phyloP scores from a whole-genome alignment of 495 filamentous ascomycete species.

The Staphylotrichum longicolle region DNA sequence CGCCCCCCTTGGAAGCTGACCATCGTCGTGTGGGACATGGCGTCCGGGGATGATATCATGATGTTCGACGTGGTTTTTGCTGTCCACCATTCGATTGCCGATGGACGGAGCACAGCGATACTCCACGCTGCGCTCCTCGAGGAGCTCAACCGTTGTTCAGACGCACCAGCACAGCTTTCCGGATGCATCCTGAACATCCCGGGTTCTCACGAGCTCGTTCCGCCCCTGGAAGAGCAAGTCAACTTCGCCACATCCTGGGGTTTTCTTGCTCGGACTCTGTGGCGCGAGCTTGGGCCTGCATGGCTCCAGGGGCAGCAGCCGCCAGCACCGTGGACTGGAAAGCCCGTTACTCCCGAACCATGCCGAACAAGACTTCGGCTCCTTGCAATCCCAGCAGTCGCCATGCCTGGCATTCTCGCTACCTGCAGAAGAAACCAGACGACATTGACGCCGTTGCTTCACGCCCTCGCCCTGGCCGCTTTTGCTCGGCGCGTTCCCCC shows the following conservation, averaged over 20 bases:
- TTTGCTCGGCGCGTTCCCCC: conserved; percentile 26
- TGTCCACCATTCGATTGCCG: conserved; percentile 36
- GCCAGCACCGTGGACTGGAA: conserved; percentile 30
- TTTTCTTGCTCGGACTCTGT: conserved; percentile 28
- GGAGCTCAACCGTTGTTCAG: conserved; percentile 22
- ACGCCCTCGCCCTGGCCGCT: conserved; percentile 30
- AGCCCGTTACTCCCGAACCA: conserved; percentile 26
- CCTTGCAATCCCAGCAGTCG: conserved; percentile 26
- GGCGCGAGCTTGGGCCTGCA: conserved; percentile 22
- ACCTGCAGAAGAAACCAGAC: conserved; percentile 31
- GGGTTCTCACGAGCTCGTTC: neutral
- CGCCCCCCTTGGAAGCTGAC: conserved; percentile 37
- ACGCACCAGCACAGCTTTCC: conserved; percentile 8
- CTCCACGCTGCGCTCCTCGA: conserved; percentile 37
- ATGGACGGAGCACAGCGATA: conserved; percentile 36
- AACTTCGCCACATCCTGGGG: conserved; percentile 29
- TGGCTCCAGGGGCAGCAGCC: conserved; percentile 19
- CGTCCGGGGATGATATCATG: neutral
- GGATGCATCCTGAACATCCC: conserved; percentile 19
- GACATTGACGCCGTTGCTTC: conserved; percentile 38
- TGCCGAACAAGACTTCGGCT: conserved; percentile 31
- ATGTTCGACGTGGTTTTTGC: conserved; percentile 35
- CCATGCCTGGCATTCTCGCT: conserved; percentile 23
- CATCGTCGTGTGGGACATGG: conserved; percentile 21
- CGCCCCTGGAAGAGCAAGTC: conserved; percentile 29